Evolutionary conservation across 371 early-diverging fungal genomes (phyloP).

Genomic region (Mortierella sp.): DNA sequence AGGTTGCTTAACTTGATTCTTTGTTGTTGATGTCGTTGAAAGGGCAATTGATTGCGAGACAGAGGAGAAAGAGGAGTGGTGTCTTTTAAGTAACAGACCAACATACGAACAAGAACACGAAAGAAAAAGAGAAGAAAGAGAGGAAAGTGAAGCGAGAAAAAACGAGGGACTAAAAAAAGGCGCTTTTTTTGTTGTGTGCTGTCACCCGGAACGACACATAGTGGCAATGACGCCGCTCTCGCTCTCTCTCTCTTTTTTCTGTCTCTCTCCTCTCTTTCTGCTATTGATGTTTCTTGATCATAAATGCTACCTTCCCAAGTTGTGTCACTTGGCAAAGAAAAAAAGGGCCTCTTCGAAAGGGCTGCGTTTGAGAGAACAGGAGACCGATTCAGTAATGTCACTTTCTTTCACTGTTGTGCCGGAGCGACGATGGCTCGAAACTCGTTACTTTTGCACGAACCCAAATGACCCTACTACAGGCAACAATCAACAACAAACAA

Average conservation of each 20-base stretch:
- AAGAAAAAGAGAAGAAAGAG: background rate
- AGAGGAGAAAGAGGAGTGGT: background rate
- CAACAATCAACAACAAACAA: background rate
- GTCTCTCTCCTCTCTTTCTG: background rate
- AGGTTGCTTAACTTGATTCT: background rate
- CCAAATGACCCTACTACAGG: background rate
- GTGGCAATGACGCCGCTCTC: slow-evolving; percentile 1
- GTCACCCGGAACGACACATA: background rate
- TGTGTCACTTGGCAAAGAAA: background rate
- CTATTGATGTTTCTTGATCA: background rate
- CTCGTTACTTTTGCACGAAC: background rate
- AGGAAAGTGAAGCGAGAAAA: slow-evolving; percentile 6
- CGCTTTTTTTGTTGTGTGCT: background rate
- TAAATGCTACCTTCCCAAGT: background rate
- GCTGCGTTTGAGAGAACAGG: too few species aligned
- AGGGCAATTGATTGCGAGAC: background rate
- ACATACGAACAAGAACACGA: background rate
- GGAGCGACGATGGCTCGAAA: too few species aligned
- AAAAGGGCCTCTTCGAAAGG: background rate
- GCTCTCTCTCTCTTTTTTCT: background rate
- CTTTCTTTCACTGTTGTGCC: too few species aligned
- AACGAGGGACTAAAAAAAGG: slow-evolving; percentile 1
- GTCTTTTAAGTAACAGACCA: background rate
- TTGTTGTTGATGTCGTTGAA: background rate
- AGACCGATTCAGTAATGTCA: too few species aligned